These are phyloP conservation scores for Penicillium egyptiacum DNA, from an alignment of 495 filamentous ascomycete species.

Conservation along the genomic window DNA sequence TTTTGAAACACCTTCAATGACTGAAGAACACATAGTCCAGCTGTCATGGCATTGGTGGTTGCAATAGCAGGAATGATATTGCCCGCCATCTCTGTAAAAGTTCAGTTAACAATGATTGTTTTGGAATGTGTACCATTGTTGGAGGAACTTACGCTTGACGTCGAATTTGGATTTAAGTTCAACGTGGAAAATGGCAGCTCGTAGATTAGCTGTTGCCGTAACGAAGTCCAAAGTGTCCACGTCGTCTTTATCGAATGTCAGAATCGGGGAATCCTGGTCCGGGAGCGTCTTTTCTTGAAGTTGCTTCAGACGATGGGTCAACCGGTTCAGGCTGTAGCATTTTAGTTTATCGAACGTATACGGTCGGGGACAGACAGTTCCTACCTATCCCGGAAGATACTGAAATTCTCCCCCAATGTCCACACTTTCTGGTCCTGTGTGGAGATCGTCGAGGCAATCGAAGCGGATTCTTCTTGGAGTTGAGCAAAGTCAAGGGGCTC, in stretches of 20 bases:
- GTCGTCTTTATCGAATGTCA: slow-evolving; percentile 97
- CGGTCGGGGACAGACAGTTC: neutral
- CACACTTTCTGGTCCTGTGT: slow-evolving; percentile 74
- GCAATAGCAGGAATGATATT: slow-evolving; percentile 99
- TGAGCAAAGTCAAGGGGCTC: slow-evolving; percentile 66
- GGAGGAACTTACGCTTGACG: slow-evolving; percentile 67
- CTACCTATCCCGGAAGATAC: slow-evolving; percentile 79
- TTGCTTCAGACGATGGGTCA: slow-evolving; percentile 70
- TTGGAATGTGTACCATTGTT: neutral
- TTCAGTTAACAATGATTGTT: neutral
- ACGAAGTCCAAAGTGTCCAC: slow-evolving; percentile 95
- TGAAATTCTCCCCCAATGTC: slow-evolving; percentile 76
- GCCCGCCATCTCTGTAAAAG: slow-evolving; percentile 81
- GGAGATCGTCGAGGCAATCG: slow-evolving; percentile 54
- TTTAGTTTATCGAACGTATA: slow-evolving; percentile 14
- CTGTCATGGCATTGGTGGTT: slow-evolving; percentile 96
- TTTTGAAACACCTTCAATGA: slow-evolving; percentile 85
- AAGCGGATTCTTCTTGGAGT: slow-evolving; percentile 48
- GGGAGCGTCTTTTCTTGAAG: slow-evolving; percentile 51
- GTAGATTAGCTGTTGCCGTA: slow-evolving; percentile 81
- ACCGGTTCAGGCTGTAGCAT: slow-evolving; percentile 58
- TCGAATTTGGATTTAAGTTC: slow-evolving; percentile 89
- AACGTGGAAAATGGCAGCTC: slow-evolving; percentile 83
- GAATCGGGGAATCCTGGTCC: slow-evolving; percentile 54
- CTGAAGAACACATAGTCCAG: slow-evolving; percentile 88